Base-by-base conservation (phyloP, 2,329 filamentous ascomycete genomes). In the Dryadomyces quercivorus region DNA sequence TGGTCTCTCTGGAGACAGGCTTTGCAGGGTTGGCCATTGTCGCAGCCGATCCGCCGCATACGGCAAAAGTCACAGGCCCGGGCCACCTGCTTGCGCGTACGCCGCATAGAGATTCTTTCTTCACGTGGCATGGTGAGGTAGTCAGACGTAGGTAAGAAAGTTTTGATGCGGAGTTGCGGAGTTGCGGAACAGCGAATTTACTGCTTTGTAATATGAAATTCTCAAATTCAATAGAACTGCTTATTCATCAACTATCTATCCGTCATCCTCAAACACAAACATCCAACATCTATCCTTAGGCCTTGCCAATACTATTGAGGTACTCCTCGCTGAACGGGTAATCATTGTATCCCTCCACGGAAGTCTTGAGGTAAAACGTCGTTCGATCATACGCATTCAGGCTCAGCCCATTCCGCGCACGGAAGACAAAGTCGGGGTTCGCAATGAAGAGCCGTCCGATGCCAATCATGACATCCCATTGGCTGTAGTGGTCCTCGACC, bases 341-440 rank as follows among this genome's bases (percentile, higher is more conserved):
- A 56, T 70, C 67, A 20, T 63, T 63, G 57, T 73, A 75, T 9
- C 72, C 72, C 50, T 62, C 62, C 0, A 65, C 59, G 3, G 63
- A 57, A 59, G 68, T 66, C 16, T 60, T 49, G 0, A 57, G 43
- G 58, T 75, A 75, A 58, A 75, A 73, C 0, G 63, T 66, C 2
- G 59, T 54, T 8, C 68, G 60, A 45, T 73, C 56, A 55, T 72
- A 72, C 9, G 59, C 57, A 43, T 60, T 64, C n/a, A 75, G 55
- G 15, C 62, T 57, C 15, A 75, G 58, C 0, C 64, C 65, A 45
- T 70, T 58, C 58, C 66, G 59, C 13, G 74, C 52, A 36, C 69
- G 64, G 60, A 70, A 74, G 1, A 67, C 63, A 52, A 76, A 56
- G 54, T 76, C 73, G 0, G 73, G 73, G 54, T 70, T 76, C 7